Evolutionary conservation across 306 rosid species (phyloP), one percentile per base, ranked within the genome.

Genomic region (Dryas drummondii): DNA sequence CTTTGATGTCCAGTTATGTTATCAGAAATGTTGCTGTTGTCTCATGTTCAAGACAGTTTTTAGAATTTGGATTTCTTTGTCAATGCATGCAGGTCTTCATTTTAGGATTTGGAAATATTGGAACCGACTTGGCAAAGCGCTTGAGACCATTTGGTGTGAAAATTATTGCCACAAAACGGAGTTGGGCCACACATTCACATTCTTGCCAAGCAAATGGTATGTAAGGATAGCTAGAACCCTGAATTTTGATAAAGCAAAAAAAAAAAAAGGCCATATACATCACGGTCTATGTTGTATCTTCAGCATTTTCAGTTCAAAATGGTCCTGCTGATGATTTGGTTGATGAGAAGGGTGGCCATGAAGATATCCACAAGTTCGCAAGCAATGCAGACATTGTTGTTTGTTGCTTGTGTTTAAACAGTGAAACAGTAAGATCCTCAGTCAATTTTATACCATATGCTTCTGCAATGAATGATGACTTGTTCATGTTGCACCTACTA

Each of bases 81-180:
- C 71, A 16, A 66, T 78, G 62, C 27, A 59, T 79, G 71, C 78
- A 94, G 98, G 80, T 91, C 77, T 89, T 91, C 58, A 91, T 94
- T 83, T 53, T 94, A 83, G 98, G 98, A 66, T 89, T 74, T 56
- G 98, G 98, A 66, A 94, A 91, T 74, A 94, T 94, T 76, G 98
- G 98, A 76, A 54, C 88, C 7, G 94, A 87, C 66, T 83, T 94
- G 86, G 97, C 92, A 17, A 81, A 78, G 83, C 87, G 97, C 73
- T 83, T 94, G 86, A 84, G 64, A 50, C 93, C 96, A 19, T 94
- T 94, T 76, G 97, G 96, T 76, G 98, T 94, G 19, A 87, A 86
- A 86, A 82, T 94, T 71, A 87, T 91, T 78, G 98, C 97, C 52
- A 88, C 96, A 53, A 94, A 94, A 84, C 84, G 97, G 72, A 91